A percentile compares a stretch with the other conserved stretches of the same genome.
Conservation (phyloP, 306 rosid genomes). For the Malus sylvestris region DNA sequence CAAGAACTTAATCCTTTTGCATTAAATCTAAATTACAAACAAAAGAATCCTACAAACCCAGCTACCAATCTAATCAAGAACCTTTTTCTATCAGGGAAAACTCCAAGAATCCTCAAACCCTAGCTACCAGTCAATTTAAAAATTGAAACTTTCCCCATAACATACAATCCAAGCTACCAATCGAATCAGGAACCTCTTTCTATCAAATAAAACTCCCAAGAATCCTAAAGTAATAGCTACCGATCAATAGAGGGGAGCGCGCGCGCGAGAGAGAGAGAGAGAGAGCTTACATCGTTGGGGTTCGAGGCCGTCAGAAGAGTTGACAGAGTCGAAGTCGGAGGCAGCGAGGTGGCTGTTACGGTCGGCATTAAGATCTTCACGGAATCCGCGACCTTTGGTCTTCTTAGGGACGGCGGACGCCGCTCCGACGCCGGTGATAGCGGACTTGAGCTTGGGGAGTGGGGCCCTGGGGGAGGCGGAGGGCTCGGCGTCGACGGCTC, state of each 20-base stretch:
- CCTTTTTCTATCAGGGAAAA: background rate
- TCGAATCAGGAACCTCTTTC: background rate
- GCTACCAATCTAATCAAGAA: background rate
- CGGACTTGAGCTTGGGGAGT: conserved; percentile 86
- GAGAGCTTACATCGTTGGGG: conserved; percentile 75
- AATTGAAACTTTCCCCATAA: conserved; percentile 7
- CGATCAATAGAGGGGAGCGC: background rate
- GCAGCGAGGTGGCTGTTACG: conserved; percentile 64
- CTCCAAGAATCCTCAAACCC: background rate
- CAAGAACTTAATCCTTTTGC: background rate
- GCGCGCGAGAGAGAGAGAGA: background rate
- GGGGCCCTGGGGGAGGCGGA: conserved; percentile 68
- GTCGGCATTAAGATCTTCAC: conserved; percentile 63
- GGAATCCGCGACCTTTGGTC: conserved; percentile 96
- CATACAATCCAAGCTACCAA: background rate
- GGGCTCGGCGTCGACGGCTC: conserved; percentile 61
- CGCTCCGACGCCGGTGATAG: conserved; percentile 63
- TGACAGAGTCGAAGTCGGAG: conserved; percentile 77
- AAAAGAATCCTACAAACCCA: background rate
- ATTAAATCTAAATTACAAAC: background rate
- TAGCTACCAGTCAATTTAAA: background rate
- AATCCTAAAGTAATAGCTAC: conserved; percentile 8
- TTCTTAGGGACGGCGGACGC: conserved; percentile 53
- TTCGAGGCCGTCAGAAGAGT: conserved; percentile 72
- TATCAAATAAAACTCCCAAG: background rate